Evolutionary conservation across 768 basidiomycete species (phyloP), one percentile per base, ranked within the genome.

Genomic region (Agrocybe chaxingu): DNA sequence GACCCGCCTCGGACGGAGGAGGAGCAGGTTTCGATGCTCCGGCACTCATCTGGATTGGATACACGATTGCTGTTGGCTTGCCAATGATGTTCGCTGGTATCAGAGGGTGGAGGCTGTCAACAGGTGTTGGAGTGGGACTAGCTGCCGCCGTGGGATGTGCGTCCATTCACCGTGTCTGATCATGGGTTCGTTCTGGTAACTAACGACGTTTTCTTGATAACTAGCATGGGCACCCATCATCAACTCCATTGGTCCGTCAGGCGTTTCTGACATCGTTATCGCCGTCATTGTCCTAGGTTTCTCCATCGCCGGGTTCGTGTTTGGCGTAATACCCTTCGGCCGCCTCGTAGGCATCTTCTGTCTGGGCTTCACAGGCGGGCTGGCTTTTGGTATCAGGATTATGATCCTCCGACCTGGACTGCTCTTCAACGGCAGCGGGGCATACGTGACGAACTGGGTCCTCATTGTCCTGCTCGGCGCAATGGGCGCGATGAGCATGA

Each of bases 211-310:
- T 3, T 41, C 39, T 16, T 13, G 48, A 18, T 34, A 30, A 43
- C 7, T 52, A 84, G 84, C 79, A 4, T 87, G 85, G 85, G 73
- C 80, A 6, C 79, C 84, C 8, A 69, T 87, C 42, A 68, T 81
- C 49, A 87, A 84, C 62, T 74, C 80, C 1, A 63, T 80, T 3
- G 67, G 71, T 51, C 65, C 75, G 3, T 58, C 67, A 6, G 78
- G 81, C 16, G 56, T 85, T 8, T 64, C 79, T 0, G 85, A 87
- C 59, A 48, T 77, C 13, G 59, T 78, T 4, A 64, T 87, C 37
- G 76, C 76, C 1, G 51, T 72, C 35, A 70, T 82, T 45, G 68
- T 78, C 7, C 50, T 87, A 19, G 72, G 63, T 0, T 69, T 81
- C 45, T 85, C 82, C 57, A 56, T 64, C 34, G 46, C 77, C 39